These are phyloP conservation scores for Leccinum fuscescens DNA, from an alignment of 1,284 basidiomycete genomes.

Conservation along the genomic window DNA sequence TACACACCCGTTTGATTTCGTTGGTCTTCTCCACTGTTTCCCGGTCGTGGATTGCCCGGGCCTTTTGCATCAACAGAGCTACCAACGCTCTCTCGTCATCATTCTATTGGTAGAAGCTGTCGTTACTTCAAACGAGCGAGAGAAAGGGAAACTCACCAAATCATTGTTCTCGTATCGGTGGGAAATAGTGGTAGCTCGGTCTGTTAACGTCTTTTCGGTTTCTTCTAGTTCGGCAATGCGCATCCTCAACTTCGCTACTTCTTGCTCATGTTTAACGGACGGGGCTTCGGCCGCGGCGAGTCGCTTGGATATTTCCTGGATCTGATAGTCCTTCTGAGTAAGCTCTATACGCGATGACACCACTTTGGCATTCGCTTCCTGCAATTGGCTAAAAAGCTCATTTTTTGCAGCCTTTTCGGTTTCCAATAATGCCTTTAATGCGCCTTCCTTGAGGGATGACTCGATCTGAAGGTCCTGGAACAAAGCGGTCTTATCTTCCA, in stretches of 20 bases:
- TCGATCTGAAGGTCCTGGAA: slow-evolving; percentile 25
- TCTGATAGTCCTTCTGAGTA: slow-evolving; percentile 18
- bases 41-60: slow-evolving; percentile 46
- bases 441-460: slow-evolving; percentile 29
- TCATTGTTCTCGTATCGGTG: slow-evolving; percentile 40
- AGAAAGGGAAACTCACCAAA: slow-evolving; percentile 37
- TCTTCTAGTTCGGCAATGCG: slow-evolving; percentile 33
- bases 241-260: slow-evolving; percentile 25
- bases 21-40: slow-evolving; percentile 50
- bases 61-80: slow-evolving; percentile 39
- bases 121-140: slow-evolving; percentile 8
- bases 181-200: slow-evolving; percentile 31
- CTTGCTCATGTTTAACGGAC: slow-evolving; percentile 21
- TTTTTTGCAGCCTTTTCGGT: slow-evolving; percentile 21
- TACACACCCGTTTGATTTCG: slow-evolving; percentile 48
- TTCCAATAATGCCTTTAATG: slow-evolving; percentile 23
- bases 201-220: slow-evolving; percentile 25
- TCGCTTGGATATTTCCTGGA: slow-evolving; percentile 24
- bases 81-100: slow-evolving; percentile 49
- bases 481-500: slow-evolving; percentile 13
- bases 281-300: slow-evolving; percentile 23
- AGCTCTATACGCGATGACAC: slow-evolving; percentile 27
- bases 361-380: slow-evolving; percentile 21
- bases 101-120: slow-evolving; percentile 34
- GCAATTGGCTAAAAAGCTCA: slow-evolving; percentile 20